Conservation (phyloP, 768 basidiomycete genomes). For the Xerocomus spinulosus region DNA sequence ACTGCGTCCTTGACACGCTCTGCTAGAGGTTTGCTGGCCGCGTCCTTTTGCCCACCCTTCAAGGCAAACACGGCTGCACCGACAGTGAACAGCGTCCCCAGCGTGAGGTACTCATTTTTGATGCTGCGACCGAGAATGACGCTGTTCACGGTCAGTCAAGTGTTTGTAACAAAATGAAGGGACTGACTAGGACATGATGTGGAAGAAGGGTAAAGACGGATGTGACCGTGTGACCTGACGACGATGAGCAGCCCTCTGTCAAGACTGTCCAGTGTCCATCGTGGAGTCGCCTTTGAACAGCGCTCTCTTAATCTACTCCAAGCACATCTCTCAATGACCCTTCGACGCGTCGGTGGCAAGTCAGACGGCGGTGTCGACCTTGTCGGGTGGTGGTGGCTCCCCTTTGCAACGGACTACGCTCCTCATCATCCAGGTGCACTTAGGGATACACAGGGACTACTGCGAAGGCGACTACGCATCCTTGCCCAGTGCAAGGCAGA, state of each 20-base stretch:
- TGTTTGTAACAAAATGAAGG: not conserved
- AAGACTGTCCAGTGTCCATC: conserved; percentile 50
- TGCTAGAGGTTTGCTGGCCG: conserved; percentile 39
- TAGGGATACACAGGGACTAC: conserved; percentile 12
- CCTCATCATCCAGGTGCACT: conserved; percentile 7
- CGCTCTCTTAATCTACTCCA: conserved; percentile 60
- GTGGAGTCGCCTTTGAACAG: conserved; percentile 73
- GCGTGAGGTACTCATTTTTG: conserved; percentile 76
- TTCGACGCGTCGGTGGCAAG: conserved; percentile 75
- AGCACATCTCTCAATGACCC: conserved; percentile 69
- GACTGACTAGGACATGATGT: conserved; percentile 45
- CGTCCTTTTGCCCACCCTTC: conserved; percentile 52
- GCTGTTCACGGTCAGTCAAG: conserved; percentile 36
- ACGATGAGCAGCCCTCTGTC: not conserved
- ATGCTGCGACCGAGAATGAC: conserved; percentile 73
- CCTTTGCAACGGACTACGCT: conserved; percentile 21
- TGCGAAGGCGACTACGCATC: conserved; percentile 60
- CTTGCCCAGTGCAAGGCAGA: conserved; percentile 92
- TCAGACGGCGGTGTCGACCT: conserved; percentile 90
- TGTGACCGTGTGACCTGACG: no score
- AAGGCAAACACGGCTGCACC: conserved; percentile 50
- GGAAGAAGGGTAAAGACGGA: not conserved
- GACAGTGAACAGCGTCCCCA: conserved; percentile 60
- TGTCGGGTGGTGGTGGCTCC: conserved; percentile 92
- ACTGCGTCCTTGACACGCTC: conserved; percentile 61